phyloP scores from a whole-genome alignment of 2,329 filamentous ascomycete species.

The Penicillium brasilianum region DNA sequence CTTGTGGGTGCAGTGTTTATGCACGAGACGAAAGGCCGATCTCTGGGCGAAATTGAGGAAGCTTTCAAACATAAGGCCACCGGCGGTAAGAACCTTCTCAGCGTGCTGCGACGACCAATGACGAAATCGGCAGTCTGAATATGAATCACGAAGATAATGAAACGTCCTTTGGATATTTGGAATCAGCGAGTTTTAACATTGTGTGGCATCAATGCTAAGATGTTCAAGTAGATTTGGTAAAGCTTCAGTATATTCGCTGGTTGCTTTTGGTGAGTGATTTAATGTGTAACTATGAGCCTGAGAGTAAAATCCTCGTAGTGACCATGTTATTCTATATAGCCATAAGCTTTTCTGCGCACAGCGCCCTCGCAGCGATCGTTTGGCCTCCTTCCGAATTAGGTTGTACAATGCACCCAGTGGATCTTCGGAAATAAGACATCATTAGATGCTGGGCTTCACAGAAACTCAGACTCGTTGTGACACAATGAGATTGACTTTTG shows the following conservation, averaged over 20 bases:
- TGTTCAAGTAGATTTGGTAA: neutral
- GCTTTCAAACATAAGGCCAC: slow-evolving; percentile 45
- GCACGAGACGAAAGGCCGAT: slow-evolving; percentile 57
- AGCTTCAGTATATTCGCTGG: neutral
- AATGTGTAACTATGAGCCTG: no score
- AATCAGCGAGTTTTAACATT: neutral
- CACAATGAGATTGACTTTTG: no score
- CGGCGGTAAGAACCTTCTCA: neutral
- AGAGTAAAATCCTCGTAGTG: no score
- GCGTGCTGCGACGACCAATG: slow-evolving; percentile 4
- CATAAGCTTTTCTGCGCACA: no score
- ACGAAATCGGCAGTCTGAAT: neutral
- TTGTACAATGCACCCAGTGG: slow-evolving; percentile 9
- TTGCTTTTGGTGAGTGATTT: no score
- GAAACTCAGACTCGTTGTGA: no score
- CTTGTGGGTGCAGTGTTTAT: slow-evolving; percentile 51
- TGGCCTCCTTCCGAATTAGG: slow-evolving; percentile 14
- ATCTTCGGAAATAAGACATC: neutral
- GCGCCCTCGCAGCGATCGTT: neutral
- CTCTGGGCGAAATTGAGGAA: slow-evolving; percentile 57
- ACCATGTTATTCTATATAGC: no score
- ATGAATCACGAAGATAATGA: neutral
- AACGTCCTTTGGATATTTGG: neutral
- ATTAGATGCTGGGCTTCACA: slow-evolving; percentile 2
- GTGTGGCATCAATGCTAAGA: neutral